Evolutionary conservation across 2,329 filamentous ascomycete genomes (phyloP).

Genomic region (Alternaria triticina): DNA sequence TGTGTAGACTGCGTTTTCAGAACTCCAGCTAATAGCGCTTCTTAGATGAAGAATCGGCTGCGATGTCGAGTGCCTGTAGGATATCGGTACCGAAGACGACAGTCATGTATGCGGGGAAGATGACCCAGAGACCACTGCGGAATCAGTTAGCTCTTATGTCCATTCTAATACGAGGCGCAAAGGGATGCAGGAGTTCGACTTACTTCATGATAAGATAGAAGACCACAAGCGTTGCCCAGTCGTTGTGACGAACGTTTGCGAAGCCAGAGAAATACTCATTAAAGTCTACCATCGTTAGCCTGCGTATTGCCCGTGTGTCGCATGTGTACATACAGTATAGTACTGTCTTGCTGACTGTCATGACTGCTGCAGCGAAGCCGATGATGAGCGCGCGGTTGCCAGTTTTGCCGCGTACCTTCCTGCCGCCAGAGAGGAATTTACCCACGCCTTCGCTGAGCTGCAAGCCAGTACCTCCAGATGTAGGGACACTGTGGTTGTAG

Average conservation of each 20-base stretch:
- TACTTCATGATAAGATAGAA: constrained; percentile 73
- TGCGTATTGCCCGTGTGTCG: not conserved
- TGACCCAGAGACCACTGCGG: constrained; percentile 67
- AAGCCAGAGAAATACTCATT: constrained; percentile 68
- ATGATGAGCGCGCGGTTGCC: constrained; percentile 64
- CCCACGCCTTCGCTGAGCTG: constrained; percentile 47
- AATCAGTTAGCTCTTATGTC: constrained; percentile 5
- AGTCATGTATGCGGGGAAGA: constrained; percentile 68
- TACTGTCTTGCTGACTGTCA: constrained; percentile 72
- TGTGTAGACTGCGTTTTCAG: not conserved
- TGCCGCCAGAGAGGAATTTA: constrained; percentile 57
- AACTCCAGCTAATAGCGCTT: constrained; percentile 29
- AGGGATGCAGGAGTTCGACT: constrained; percentile 34
- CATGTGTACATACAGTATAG: constrained; percentile 65
- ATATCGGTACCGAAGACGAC: constrained; percentile 68
- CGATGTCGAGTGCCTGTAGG: constrained; percentile 61
- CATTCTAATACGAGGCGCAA: not conserved
- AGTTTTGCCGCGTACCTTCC: constrained; percentile 58
- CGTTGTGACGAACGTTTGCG: constrained; percentile 68
- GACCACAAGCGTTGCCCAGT: constrained; percentile 57
- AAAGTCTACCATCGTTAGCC: constrained; percentile 54
- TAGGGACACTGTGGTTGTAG: constrained; percentile 46
- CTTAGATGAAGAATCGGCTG: constrained; percentile 38
- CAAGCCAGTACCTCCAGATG: constrained; percentile 47
- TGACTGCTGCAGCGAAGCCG: constrained; percentile 64